A percentile compares a stretch with the other conserved stretches of the same genome.
These are phyloP conservation scores for Mucor lusitanicus DNA, from an alignment of 371 early-diverging fungal genomes.

Conservation along the genomic window DNA sequence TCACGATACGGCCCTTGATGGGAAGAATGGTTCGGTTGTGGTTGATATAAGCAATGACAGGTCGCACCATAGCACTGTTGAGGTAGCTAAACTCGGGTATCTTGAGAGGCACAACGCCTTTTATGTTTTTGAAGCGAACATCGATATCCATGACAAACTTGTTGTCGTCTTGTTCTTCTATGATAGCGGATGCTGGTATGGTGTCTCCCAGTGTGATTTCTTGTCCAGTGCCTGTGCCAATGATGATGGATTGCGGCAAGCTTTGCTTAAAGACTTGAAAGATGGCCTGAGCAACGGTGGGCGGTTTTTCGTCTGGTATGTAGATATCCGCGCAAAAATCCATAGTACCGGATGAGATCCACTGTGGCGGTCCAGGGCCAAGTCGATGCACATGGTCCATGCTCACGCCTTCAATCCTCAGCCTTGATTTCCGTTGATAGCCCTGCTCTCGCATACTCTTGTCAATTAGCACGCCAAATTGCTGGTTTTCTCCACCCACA, in stretches of 20 bases:
- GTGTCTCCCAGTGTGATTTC: constrained; percentile 6
- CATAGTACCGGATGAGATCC: constrained; percentile 89
- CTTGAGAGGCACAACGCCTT: constrained; percentile 82
- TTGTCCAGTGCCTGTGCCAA: constrained; percentile 41
- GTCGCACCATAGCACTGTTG: constrained; percentile 83
- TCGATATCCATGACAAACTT: constrained; percentile 63
- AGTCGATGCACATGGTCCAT: constrained; percentile 90
- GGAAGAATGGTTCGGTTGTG: constrained; percentile 83
- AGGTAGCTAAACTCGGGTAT: constrained; percentile 73
- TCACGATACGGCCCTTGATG: constrained; percentile 77
- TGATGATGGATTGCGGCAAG: constrained; percentile 44
- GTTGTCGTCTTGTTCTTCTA: not conserved
- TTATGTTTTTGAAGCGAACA: constrained; percentile 84
- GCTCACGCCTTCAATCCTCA: constrained; percentile 85
- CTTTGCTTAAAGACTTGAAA: constrained; percentile 78
- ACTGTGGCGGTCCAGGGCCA: constrained; percentile 90
- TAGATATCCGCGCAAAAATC: constrained; percentile 78
- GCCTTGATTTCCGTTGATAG: constrained; percentile 63
- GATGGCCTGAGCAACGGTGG: constrained; percentile 64
- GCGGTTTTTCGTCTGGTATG: constrained; percentile 57
- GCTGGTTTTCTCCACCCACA: constrained; percentile 38
- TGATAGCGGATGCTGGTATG: not conserved
- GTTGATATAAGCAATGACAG: constrained; percentile 94
- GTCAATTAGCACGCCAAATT: constrained; percentile 41
- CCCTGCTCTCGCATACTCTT: constrained; percentile 37